Base-by-base conservation (phyloP, 345 rosid genomes). In the Gossypium bickii region DNA sequence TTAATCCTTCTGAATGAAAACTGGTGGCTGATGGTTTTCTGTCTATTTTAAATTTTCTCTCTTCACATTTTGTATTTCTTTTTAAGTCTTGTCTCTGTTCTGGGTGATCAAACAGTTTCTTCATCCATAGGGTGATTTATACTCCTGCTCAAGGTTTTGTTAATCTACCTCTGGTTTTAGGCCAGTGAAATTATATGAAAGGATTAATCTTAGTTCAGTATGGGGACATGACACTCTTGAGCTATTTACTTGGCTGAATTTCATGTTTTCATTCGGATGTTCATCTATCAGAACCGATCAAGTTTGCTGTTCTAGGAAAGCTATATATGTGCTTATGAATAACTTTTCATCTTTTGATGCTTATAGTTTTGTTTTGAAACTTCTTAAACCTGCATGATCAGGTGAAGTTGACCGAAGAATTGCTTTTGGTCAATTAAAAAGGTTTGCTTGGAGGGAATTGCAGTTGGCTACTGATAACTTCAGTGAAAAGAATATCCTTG, bases 391-490 rank as follows among this genome's bases (percentile, higher is more conserved):
- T 73, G 48, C 78, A 18, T 81, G 71, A 43, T 78, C 80, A 94
- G 98, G 97, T 82, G 97, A 94, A 86, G 97, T 89, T 44, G 98
- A 94, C 85, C 82, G 92, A 79, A 87, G 97, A 86, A 90, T 94
- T 77, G 90, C 97, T 22, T 94, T 94, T 82, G 98, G 98, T 71
- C 97, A 92, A 79, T 74, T 94, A 77, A 94, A 86, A 86, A 86
- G 95, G 84, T 94, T 89, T 84, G 79, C 97, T 38, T 94, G 97
- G 97, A 86, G 97, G 78, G 98, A 94, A 81, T 87, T 94, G 61
- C 97, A 94, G 72, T 38, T 92, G 72, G 97, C 98, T 47, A 94
- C 98, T 9, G 97, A 89, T 65, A 88, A 71, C 79, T 94, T 94
- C 84, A 90, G 78, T 4, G 98, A 94, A 76, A 89, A 86, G 77